Evolutionary conservation across 176 grass and related monocot species (phyloP), one percentile per base, ranked within the genome.

Genomic region (Cymbopogon citratus): DNA sequence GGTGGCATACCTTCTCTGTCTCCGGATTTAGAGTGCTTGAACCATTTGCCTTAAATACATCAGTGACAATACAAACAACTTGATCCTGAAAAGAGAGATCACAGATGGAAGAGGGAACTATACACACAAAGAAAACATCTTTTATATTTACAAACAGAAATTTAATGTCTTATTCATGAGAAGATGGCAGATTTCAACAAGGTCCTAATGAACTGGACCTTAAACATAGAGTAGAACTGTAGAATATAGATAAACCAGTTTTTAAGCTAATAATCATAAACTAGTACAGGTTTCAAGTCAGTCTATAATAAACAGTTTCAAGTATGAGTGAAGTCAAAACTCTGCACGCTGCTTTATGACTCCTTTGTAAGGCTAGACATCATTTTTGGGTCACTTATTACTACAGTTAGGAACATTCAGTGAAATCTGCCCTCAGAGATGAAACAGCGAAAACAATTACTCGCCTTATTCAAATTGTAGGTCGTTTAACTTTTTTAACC

Each of bases 1-100:
- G 33, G 24, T 68, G 43, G 31, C 95, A 95, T 61, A 95, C 76
- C 31, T 64, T 88, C 66, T 83, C 33, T 43, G 7, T 79, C 66
- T 95, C 85, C 1, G 62, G 67, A 45, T 84, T n/a, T 31, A 98
- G 76, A 44, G 63, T 12, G 18, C 73, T 91, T 41, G 84, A 77
- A 45, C 45, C 86, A 87, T 83, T 91, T 74, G 81, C 84, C 52
- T 85, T 86, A 3, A 91, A 73, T 68, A 98, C 51, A 73, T 93
- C 92, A 16, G 90, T 91, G 38, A 98, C 67, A 74, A 98, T 85
- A 84, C 79, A 88, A 93, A 95, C 88, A 13, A 90, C 88, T 93
- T 98, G 92, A 89, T 95, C 90, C 92, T 98, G 68, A 63, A 88
- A 83, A 48, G 36, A 38, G 26, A 46, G 9, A 29, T 15, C 45